Evolutionary conservation across 2,329 filamentous ascomycete genomes (phyloP), one percentile per base, ranked within the genome.

Genomic region (Falciphora oryzae): DNA sequence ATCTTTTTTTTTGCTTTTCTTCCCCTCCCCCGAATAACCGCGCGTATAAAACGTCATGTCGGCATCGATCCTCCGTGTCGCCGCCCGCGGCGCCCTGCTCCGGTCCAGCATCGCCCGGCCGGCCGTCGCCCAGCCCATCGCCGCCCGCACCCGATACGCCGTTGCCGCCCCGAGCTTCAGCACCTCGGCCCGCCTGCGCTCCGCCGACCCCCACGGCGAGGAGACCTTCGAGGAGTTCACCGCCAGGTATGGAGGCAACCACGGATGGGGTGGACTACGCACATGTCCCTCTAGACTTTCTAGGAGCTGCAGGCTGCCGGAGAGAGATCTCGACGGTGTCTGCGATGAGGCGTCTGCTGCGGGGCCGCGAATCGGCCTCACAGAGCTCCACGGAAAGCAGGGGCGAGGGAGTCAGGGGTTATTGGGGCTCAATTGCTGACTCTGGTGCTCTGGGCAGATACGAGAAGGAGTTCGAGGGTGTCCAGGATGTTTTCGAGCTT

Each of bases 181-280:
- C 83, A 89, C 86, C 75, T 83, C 81, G 68, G 76, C 80, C 71
- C 75, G 82, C 74, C 78, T 83, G 75, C 81, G 79, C 71, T 77
- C 78, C 75, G 80, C 84, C 75, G 62, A 57, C 29, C 4, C 62
- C 56, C 91, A 96, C 80, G 86, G 89, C 76, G 95, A 99, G 80
- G 95, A 99, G 88, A 96, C 91, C 74, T 99, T 97, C 74, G 95
- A 99, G 85, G 93, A 98, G 84, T 99, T 99, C 81, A 93, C 91
- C 80, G 90, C 93, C 74, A 93, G 95, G 95, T 99, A 91, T 80
- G 84, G 74, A 74, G 73, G 71, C 53, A 29, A 10, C 22, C 44
- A 11, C 22, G 44, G 18, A 53, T n/a, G 22, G 22, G 18, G 44
- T 8, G 44, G 44, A 11, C 18, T 53, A 53, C 22, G 7, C 18